A percentile compares a stretch with the other conserved stretches of the same genome.
Evolutionary conservation across 75 land plant genomes (phyloP).

Genomic region (Sequoiadendron giganteum): DNA sequence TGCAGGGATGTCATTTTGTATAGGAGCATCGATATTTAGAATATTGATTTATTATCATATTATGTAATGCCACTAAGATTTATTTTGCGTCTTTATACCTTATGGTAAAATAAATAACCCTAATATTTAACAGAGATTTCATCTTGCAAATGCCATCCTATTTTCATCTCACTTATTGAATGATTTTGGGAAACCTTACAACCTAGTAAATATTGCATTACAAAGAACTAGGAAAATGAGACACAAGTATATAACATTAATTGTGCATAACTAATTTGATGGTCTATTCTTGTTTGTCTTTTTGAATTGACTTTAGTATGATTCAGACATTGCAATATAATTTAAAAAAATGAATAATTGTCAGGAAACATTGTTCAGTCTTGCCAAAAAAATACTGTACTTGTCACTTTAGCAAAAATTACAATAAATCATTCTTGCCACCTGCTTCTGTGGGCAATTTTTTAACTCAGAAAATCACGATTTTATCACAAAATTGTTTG

Average conservation of each 20-base stretch:
- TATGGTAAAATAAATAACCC: background rate
- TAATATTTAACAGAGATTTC: background rate
- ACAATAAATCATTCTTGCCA: no score
- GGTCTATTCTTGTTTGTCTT: background rate
- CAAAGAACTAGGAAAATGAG: slow-evolving; percentile 1
- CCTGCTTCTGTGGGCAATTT: no score
- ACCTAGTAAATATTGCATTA: slow-evolving; percentile 5
- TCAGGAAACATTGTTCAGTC: background rate
- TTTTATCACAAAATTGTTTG: no score
- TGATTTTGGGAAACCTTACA: slow-evolving; percentile 1
- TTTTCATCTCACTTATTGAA: background rate
- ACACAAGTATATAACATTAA: background rate
- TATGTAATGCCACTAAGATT: background rate
- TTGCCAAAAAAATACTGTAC: background rate
- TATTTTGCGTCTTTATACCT: background rate
- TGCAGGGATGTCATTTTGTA: background rate
- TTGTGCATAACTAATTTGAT: background rate
- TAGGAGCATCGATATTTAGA: slow-evolving; percentile 2
- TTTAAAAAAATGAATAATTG: background rate
- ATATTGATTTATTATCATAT: background rate
- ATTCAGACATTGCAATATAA: background rate
- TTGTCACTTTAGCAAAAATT: no score
- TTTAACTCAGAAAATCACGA: no score
- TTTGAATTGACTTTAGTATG: background rate
- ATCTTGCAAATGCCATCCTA: background rate